phyloP scores from a whole-genome alignment of 306 rosid species.

The Geum urbanum region DNA sequence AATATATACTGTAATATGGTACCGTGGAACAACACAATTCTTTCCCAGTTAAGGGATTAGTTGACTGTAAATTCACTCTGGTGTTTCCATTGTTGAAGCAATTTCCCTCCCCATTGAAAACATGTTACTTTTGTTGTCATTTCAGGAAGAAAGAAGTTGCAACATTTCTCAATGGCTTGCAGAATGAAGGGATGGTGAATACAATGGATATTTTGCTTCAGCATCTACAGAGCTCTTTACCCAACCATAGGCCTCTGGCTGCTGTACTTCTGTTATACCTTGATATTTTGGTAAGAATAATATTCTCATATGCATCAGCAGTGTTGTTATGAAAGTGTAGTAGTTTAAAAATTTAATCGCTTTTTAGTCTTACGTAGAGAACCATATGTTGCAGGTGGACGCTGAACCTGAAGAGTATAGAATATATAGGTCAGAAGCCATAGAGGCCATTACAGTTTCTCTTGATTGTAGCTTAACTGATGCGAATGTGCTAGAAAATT shows the following conservation, averaged over 20 bases:
- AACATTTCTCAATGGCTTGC: slow-evolving; percentile 48
- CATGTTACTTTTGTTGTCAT: slow-evolving; percentile 8
- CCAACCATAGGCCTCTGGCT: slow-evolving; percentile 47
- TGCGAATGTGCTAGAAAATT: slow-evolving; percentile 39
- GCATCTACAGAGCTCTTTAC: slow-evolving; percentile 47
- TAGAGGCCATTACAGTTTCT: slow-evolving; percentile 52
- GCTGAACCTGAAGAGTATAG: slow-evolving; percentile 44
- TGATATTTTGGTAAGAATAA: slow-evolving; percentile 47
- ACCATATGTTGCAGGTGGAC: slow-evolving; percentile 41
- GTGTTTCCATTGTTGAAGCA: neutral
- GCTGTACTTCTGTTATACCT: slow-evolving; percentile 64
- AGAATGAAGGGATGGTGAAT: slow-evolving; percentile 37
- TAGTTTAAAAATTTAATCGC: neutral
- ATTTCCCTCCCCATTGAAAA: neutral
- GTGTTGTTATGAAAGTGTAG: neutral
- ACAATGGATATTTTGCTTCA: slow-evolving; percentile 45
- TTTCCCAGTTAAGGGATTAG: neutral
- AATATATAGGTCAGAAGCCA: slow-evolving; percentile 53
- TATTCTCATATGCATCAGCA: neutral
- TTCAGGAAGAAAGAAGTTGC: slow-evolving; percentile 62
- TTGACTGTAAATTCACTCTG: neutral
- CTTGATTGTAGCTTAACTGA: slow-evolving; percentile 61
- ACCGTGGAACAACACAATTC: neutral
- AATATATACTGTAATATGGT: neutral
- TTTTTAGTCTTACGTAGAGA: slow-evolving; percentile 8